A percentile compares a stretch with the other conserved stretches of the same genome.
Conservation (phyloP, 495 filamentous ascomycete genomes). For the Penicillium argentinense region DNA sequence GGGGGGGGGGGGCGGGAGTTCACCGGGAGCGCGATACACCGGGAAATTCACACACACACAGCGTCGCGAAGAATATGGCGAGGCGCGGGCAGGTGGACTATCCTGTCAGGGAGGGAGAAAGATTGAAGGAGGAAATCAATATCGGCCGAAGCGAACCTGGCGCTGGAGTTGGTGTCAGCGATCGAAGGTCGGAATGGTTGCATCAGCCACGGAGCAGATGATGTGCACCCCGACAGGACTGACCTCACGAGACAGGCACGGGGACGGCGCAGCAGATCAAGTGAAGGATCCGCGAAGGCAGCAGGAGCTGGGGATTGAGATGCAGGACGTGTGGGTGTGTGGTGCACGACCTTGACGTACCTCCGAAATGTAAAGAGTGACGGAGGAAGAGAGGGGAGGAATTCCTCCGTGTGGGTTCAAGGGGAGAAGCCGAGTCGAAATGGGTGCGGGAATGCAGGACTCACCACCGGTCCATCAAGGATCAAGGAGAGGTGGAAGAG, state of each 20-base stretch:
- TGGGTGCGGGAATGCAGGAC: conserved; percentile 14
- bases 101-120: conserved; percentile 1
- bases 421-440: conserved; percentile 8
- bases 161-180: conserved; percentile 36
- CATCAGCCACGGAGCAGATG: conserved; percentile 26
- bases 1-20: conserved; percentile 5
- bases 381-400: conserved; percentile 16
- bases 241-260: conserved; percentile 11
- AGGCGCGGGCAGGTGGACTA: background rate
- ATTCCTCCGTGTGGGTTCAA: conserved; percentile 6
- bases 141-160: conserved; percentile 32
- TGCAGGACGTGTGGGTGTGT: too few relatives aligned
- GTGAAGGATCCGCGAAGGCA: background rate
- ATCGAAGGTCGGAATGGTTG: conserved; percentile 15
- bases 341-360: too few relatives aligned
- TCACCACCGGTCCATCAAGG: conserved; percentile 21
- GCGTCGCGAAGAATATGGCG: conserved; percentile 3
- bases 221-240: conserved; percentile 15
- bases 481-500: conserved; percentile 9
- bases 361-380: conserved; percentile 31
- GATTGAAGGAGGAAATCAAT: conserved; percentile 8
- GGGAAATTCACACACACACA: conserved; percentile 18
- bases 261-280: background rate
- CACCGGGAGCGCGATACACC: conserved; percentile 21
- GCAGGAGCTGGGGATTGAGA: background rate